These are phyloP conservation scores for Scedosporium aurantiacum DNA, from an alignment of 2,329 filamentous ascomycete genomes.

Conservation along the genomic window DNA sequence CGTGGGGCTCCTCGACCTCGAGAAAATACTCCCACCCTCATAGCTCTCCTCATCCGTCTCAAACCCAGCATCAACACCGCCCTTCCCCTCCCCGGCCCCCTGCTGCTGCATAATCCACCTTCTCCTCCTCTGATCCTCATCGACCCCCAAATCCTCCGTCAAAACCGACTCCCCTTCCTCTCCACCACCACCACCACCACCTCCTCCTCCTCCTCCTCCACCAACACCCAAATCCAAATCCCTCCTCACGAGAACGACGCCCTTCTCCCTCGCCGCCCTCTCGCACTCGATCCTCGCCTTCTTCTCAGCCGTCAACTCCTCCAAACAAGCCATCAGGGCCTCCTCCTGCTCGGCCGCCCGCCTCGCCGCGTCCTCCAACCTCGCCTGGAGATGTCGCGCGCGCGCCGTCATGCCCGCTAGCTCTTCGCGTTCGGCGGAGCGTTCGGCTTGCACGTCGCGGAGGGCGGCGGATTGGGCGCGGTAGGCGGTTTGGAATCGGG, in stretches of 20 bases:
- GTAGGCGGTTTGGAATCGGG: conserved; percentile 48
- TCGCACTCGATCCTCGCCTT: conserved; percentile 28
- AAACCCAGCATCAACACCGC: conserved; percentile 28
- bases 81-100: conserved; percentile 25
- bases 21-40: conserved; percentile 48
- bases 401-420: conserved; percentile 43
- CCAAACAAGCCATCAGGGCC: conserved; percentile 36
- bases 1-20: conserved; percentile 47
- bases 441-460: conserved; percentile 40
- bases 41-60: conserved; percentile 42
- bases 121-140: conserved; percentile 34
- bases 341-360: conserved; percentile 43
- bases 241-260: conserved; percentile 15
- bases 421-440: conserved; percentile 43
- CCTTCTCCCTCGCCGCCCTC: conserved; percentile 17
- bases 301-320: conserved; percentile 41
- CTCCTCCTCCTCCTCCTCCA: neutral
- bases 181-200: neutral
- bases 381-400: conserved; percentile 42
- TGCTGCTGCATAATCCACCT: conserved; percentile 27
- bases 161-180: conserved; percentile 26
- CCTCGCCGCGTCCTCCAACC: conserved; percentile 48
- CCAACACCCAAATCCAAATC: neutral
- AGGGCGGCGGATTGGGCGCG: conserved; percentile 38
- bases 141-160: conserved; percentile 43